These are phyloP conservation scores for Boletus reticuloceps DNA, from an alignment of 768 basidiomycete genomes.

Conservation along the genomic window DNA sequence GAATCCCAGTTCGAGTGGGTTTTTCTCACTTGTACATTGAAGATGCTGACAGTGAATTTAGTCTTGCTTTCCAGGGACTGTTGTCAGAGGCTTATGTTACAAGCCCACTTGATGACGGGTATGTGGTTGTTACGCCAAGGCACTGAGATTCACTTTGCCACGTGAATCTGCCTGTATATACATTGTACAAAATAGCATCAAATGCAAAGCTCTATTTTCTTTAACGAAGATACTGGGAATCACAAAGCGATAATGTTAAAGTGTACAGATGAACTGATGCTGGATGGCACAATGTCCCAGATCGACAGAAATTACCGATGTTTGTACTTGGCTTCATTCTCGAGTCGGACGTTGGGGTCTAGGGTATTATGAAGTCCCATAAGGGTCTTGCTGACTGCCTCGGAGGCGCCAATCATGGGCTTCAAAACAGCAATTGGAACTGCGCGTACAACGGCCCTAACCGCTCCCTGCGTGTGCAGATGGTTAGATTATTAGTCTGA, in stretches of 20 bases:
- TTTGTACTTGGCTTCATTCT: conserved; percentile 95
- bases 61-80: conserved; percentile 19
- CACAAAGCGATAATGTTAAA: conserved; percentile 1
- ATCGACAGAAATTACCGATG: conserved; percentile 45
- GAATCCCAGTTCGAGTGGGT: conserved; percentile 21
- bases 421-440: conserved; percentile 97
- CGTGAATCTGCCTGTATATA: neutral
- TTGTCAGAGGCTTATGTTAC: conserved; percentile 30
- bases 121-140: conserved; percentile 30
- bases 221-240: neutral
- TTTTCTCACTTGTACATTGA: neutral
- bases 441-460: conserved; percentile 91
- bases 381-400: conserved; percentile 94
- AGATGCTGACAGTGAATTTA: conserved; percentile 2
- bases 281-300: conserved; percentile 21
- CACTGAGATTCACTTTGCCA: conserved; percentile 4
- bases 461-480: conserved; percentile 64
- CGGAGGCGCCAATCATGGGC: conserved; percentile 97
- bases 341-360: conserved; percentile 78
- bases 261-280: conserved; percentile 15
- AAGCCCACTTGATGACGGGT: conserved; percentile 28
- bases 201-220: neutral
- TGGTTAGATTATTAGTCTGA: neutral
- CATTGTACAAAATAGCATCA: neutral
- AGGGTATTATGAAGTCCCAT: conserved; percentile 91